A percentile compares a stretch with the other conserved stretches of the same genome.
These are phyloP conservation scores for Alternaria atra DNA, from an alignment of 2,329 filamentous ascomycete species.

Conservation along the genomic window DNA sequence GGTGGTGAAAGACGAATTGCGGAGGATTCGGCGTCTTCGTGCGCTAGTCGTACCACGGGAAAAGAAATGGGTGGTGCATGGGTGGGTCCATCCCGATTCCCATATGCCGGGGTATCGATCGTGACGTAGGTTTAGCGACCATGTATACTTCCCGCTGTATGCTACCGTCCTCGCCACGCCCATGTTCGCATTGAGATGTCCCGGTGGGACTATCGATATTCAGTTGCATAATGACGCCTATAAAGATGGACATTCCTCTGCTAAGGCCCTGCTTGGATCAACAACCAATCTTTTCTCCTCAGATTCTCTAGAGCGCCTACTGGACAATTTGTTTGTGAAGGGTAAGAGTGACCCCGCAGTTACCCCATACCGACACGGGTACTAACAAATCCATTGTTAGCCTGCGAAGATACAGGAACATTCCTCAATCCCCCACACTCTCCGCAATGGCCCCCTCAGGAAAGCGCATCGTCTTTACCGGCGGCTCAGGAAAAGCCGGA, in stretches of 20 bases:
- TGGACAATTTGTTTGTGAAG: background rate
- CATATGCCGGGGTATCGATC: constrained; percentile 16
- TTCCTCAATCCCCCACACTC: background rate
- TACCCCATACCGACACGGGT: background rate
- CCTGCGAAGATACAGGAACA: background rate
- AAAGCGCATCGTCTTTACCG: constrained; percentile 56
- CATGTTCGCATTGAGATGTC: constrained; percentile 16
- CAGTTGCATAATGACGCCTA: constrained; percentile 18
- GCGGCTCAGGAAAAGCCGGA: constrained; percentile 63
- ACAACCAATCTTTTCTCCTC: background rate
- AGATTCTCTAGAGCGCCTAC: background rate
- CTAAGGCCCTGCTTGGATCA: background rate
- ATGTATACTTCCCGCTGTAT: constrained; percentile 4
- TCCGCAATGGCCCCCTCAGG: constrained; percentile 37
- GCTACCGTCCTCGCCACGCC: constrained; percentile 14
- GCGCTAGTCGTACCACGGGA: constrained; percentile 17
- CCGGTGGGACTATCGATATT: constrained; percentile 17
- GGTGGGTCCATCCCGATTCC: constrained; percentile 10
- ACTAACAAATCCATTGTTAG: background rate
- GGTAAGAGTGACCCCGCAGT: constrained; percentile 10
- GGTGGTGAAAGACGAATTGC: constrained; percentile 9
- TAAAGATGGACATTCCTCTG: constrained; percentile 10
- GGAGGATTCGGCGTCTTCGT: constrained; percentile 8
- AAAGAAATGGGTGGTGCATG: constrained; percentile 9
- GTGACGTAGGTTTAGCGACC: constrained; percentile 33